Percentiles rank a stretch among this genome's conserved stretches.
Evolutionary conservation across 2,329 filamentous ascomycete species (phyloP).

Genomic region (Verticillium zaregamsianum): DNA sequence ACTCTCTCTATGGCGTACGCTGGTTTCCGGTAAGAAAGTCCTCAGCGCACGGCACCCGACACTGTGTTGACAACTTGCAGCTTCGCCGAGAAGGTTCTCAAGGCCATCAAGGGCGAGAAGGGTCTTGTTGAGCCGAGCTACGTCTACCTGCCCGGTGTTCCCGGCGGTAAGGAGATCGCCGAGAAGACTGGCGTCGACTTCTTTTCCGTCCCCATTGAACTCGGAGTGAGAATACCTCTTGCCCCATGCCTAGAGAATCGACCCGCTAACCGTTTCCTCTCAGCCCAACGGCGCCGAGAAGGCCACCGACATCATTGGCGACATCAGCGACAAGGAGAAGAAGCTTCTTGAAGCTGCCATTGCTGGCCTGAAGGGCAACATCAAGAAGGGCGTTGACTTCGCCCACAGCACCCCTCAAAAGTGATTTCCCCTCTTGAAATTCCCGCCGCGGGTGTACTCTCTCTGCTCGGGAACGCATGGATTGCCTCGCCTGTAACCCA

Average conservation of each 20-base stretch:
- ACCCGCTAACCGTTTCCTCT: constrained; percentile 5
- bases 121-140: constrained; percentile 92
- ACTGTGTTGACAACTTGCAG: constrained; percentile 36
- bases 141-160: constrained; percentile 87
- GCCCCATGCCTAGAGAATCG: neutral
- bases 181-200: constrained; percentile 84
- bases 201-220: constrained; percentile 94
- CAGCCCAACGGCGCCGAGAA: constrained; percentile 83
- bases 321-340: constrained; percentile 84
- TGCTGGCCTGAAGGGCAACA: constrained; percentile 84
- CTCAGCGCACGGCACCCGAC: constrained; percentile 3
- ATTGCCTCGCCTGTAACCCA: constrained; percentile 15
- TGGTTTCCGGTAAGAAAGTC: constrained; percentile 69
- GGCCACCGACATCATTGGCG: constrained; percentile 72
- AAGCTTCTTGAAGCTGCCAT: constrained; percentile 72
- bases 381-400: constrained; percentile 89
- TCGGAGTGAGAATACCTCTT: constrained; percentile 68
- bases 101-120: constrained; percentile 83
- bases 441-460: neutral
- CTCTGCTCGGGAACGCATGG: constrained; percentile 1
- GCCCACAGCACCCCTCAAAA: constrained; percentile 83
- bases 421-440: constrained; percentile 51
- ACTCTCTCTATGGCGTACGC: constrained; percentile 95
- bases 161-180: constrained; percentile 79
- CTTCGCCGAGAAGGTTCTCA: constrained; percentile 92